Conservation (phyloP, 2,329 filamentous ascomycete species). For the Paracorniculantispora psalliotae region DNA sequence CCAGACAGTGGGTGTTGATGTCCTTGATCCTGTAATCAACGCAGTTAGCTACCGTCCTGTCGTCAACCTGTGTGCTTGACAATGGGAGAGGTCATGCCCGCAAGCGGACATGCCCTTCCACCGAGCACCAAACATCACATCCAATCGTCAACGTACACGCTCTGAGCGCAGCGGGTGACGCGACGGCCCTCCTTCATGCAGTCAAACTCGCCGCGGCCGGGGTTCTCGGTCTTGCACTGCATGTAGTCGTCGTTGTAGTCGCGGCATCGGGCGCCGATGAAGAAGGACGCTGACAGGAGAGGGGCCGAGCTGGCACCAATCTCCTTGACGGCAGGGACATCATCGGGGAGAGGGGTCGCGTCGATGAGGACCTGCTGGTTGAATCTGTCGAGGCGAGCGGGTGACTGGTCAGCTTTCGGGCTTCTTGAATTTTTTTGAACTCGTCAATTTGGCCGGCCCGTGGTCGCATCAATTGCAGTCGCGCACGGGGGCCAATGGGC, state of each 20-base stretch:
- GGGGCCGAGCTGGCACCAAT: conserved; percentile 90
- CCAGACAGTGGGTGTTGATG: conserved; percentile 90
- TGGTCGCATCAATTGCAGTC: conserved; percentile 19
- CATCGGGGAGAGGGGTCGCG: conserved; percentile 87
- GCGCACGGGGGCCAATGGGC: not conserved
- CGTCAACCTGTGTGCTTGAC: not conserved
- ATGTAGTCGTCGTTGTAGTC: conserved; percentile 99
- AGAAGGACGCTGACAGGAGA: conserved; percentile 86
- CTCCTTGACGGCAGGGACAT: conserved; percentile 89
- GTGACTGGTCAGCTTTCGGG: conserved; percentile 21
- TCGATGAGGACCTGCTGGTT: conserved; percentile 90
- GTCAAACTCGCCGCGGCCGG: conserved; percentile 84
- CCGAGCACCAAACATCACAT: not conserved
- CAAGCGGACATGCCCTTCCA: not conserved
- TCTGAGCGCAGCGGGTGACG: conserved; percentile 92
- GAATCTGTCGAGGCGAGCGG: conserved; percentile 64
- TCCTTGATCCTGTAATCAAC: conserved; percentile 69
- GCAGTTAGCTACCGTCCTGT: not conserved
- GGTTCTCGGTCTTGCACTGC: conserved; percentile 96
- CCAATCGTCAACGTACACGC: conserved; percentile 65
- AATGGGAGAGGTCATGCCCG: not conserved
- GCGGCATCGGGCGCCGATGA: conserved; percentile 93
- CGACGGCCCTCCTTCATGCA: conserved; percentile 95
- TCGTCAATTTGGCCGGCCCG: not conserved
- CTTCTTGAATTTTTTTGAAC: not conserved